A percentile compares a stretch with the other conserved stretches of the same genome.
phyloP scores from a whole-genome alignment of 2,329 filamentous ascomycete genomes.

The Diaporthe nobilis region DNA sequence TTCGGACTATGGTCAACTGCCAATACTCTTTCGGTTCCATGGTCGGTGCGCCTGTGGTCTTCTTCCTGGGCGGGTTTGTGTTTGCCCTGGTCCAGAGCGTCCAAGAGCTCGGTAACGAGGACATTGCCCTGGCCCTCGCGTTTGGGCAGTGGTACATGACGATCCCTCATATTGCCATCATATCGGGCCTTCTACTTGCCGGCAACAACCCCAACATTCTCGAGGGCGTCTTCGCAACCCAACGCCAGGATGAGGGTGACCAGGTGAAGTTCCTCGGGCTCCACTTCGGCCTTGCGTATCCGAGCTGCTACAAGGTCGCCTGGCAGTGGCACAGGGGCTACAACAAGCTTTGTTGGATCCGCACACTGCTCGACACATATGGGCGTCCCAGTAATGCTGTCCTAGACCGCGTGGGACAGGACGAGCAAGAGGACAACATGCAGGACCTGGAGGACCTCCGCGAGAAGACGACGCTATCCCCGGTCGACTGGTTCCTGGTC shows the following conservation, averaged over 20 bases:
- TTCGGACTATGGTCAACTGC: conserved; percentile 47
- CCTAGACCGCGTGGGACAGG: not conserved
- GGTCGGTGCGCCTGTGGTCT: conserved; percentile 47
- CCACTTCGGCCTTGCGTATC: conserved; percentile 45
- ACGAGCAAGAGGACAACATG: conserved; percentile 36
- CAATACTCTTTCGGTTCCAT: conserved; percentile 48
- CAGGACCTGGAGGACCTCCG: conserved; percentile 43
- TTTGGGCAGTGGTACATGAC: conserved; percentile 43
- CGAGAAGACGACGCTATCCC: conserved; percentile 38
- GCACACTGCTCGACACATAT: conserved; percentile 43
- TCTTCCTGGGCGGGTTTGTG: conserved; percentile 49
- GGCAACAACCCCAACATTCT: conserved; percentile 50
- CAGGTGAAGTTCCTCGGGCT: conserved; percentile 41
- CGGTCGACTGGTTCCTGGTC: conserved; percentile 44
- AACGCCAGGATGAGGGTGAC: conserved; percentile 38
- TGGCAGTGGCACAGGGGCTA: conserved; percentile 47
- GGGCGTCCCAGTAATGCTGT: not conserved
- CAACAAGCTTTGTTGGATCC: conserved; percentile 47
- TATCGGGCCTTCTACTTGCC: conserved; percentile 46
- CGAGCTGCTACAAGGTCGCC: conserved; percentile 48
- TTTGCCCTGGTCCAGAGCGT: conserved; percentile 46
- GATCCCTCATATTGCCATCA: conserved; percentile 48
- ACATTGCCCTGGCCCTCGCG: conserved; percentile 27
- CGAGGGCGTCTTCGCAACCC: conserved; percentile 46
- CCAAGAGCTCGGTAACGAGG: conserved; percentile 44